Percentiles rank a stretch among this genome's conserved stretches.
Evolutionary conservation across 495 filamentous ascomycete genomes (phyloP).

Genomic region (Tuber magnatum): DNA sequence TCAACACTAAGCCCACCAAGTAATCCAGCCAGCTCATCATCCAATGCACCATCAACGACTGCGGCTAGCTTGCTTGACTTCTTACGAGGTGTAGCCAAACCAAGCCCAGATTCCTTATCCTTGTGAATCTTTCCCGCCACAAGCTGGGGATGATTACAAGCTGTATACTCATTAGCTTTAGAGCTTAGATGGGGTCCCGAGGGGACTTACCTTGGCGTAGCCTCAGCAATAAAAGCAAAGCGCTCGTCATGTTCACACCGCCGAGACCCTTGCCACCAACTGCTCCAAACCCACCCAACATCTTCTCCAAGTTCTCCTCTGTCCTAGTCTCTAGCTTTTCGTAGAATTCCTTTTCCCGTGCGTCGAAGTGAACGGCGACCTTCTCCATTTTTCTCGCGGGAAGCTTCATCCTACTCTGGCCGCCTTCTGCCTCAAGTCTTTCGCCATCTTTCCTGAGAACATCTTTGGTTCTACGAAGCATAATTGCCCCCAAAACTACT

Average conservation of each 20-base stretch:
- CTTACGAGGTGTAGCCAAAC: conserved; percentile 49
- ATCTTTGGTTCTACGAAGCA: conserved; percentile 95
- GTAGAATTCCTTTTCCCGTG: conserved; percentile 76
- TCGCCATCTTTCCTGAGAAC: conserved; percentile 76
- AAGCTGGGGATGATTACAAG: conserved; percentile 87
- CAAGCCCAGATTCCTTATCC: conserved; percentile 74
- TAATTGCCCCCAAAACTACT: conserved; percentile 75
- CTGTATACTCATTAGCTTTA: conserved; percentile 35
- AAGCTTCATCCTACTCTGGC: conserved; percentile 57
- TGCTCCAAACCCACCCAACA: conserved; percentile 58
- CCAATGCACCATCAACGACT: conserved; percentile 50
- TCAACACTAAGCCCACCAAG: conserved; percentile 76
- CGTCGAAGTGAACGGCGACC: conserved; percentile 69
- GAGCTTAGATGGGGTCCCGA: not conserved
- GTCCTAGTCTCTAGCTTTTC: conserved; percentile 73
- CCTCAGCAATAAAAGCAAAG: conserved; percentile 78
- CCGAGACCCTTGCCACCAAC: conserved; percentile 30
- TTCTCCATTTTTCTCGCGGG: conserved; percentile 78
- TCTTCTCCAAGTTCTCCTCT: conserved; percentile 73
- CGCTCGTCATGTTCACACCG: conserved; percentile 46
- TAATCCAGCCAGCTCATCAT: conserved; percentile 78
- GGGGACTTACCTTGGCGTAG: conserved; percentile 56
- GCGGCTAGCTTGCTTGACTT: conserved; percentile 32
- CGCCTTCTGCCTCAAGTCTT: conserved; percentile 50
- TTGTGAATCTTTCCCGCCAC: conserved; percentile 75